Percentiles rank a stretch among this genome's conserved stretches.
Conservation (phyloP, 768 basidiomycete genomes). For the Leccinum variicolor region DNA sequence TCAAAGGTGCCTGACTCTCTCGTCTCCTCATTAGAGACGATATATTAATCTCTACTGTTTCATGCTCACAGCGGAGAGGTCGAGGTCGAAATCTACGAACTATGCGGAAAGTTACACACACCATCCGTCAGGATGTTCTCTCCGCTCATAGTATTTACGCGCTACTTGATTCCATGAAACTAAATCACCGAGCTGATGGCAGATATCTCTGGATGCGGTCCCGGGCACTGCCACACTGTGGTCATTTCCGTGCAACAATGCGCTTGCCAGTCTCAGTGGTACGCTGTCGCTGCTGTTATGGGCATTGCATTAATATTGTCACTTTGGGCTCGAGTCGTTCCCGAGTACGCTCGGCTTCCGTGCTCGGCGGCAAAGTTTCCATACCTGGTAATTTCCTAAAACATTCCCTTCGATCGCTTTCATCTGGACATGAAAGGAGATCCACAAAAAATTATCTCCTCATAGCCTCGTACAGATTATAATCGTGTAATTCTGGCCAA, state of each 20-base stretch:
- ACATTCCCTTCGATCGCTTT: neutral
- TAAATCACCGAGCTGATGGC: neutral
- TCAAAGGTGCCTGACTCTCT: neutral
- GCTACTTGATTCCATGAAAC: no score
- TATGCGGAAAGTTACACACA: neutral
- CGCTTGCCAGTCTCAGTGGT: neutral
- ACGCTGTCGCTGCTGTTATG: slow-evolving; percentile 1
- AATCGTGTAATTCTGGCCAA: neutral
- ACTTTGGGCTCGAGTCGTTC: neutral
- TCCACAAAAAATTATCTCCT: neutral
- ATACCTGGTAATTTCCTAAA: neutral
- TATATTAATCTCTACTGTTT: neutral
- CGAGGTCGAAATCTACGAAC: neutral
- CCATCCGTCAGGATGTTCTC: neutral
- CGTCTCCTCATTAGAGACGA: neutral
- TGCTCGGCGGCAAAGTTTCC: slow-evolving; percentile 11
- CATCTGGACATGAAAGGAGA: neutral
- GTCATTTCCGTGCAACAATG: slow-evolving; percentile 10
- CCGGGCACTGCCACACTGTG: no score
- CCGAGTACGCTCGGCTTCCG: neutral
- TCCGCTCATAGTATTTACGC: neutral
- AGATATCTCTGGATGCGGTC: no score
- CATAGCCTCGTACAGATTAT: neutral
- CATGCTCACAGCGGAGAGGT: neutral
- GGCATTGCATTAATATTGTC: neutral